Base-by-base conservation (phyloP, 176 grass and related monocot species). In the Musa schizocarpa region DNA sequence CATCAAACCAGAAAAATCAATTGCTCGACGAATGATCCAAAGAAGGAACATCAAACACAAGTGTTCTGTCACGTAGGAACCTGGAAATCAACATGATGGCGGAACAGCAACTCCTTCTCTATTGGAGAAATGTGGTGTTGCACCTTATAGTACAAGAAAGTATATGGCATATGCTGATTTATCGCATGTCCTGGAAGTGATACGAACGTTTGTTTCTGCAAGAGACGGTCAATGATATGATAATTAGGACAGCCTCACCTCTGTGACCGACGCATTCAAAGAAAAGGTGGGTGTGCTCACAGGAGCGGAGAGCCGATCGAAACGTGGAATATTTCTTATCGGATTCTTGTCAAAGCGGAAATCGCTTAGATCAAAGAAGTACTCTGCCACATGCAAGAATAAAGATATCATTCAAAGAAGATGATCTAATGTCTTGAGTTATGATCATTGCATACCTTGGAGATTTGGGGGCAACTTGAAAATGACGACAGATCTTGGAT, bases 21-120 rank as follows among this genome's bases (percentile, higher is more conserved):
- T 52, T 13, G 11, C 22, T 25, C 65, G 48, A 57, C 53, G 77
- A 65, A 80, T 27, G 9, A 61, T 26, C 75, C 16, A 53, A 68
- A 66, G 17, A 80, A 58, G 43, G 48, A 19, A 56, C 53, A 77
- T 3, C 51, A 29, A 76, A 20, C 29, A 27, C 4, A 68, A 63
- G 70, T 68, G 8, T 75, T 77, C 52, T 73, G 49, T n/a, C 65
- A 25, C 51, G 63, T 5, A 73, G 48, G 67, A 22, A 92, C 92
- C 89, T 86, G 89, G 56, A 96, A 52, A 65, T 96, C 89, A 73
- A 87, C 78, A 73, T 92, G 82, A 78, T 96, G 92, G 71, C 85
- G 82, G 50, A 87, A 83, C 11, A 96, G 82, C 24, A 96, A 75
- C 65, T 96, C 87, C 85, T 69, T 92, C 54, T 86, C 75, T 29